Percentiles rank a stretch among this genome's conserved stretches.
These are phyloP conservation scores for Dryadomyces quercivorus DNA, from an alignment of 2,329 filamentous ascomycete species.

Conservation along the genomic window DNA sequence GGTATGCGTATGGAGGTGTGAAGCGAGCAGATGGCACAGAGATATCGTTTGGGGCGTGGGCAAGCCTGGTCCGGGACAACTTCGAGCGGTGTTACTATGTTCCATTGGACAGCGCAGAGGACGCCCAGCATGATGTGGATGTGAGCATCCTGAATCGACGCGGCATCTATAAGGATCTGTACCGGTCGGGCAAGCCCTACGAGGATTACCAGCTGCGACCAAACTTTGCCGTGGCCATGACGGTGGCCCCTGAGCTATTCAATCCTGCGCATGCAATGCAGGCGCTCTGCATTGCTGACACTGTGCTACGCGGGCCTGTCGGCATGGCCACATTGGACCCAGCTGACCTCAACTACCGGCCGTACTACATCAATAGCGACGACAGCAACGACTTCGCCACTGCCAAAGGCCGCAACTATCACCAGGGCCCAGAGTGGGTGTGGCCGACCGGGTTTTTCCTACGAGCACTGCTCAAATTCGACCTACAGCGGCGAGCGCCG, in stretches of 20 bases:
- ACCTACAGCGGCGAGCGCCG: slow-evolving; percentile 56
- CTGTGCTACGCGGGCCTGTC: slow-evolving; percentile 67
- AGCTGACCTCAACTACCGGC: slow-evolving; percentile 81
- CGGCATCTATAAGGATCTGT: slow-evolving; percentile 96
- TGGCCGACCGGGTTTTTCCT: slow-evolving; percentile 97
- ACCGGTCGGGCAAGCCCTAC: slow-evolving; percentile 86
- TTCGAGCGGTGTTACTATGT: slow-evolving; percentile 93
- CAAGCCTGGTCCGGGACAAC: slow-evolving; percentile 62
- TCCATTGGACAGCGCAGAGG: slow-evolving; percentile 56
- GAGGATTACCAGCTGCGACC: slow-evolving; percentile 93
- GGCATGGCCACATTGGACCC: slow-evolving; percentile 97
- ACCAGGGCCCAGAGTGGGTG: slow-evolving; percentile 95
- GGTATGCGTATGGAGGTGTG: slow-evolving; percentile 64
- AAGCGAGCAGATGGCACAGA: slow-evolving; percentile 45
- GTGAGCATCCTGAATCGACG: slow-evolving; percentile 69
- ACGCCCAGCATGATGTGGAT: slow-evolving; percentile 70
- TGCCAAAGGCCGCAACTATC: slow-evolving; percentile 91
- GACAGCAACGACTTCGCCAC: slow-evolving; percentile 87
- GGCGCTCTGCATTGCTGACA: slow-evolving; percentile 70
- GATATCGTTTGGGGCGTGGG: slow-evolving; percentile 70
- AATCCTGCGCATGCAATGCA: slow-evolving; percentile 63
- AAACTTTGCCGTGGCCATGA: slow-evolving; percentile 95
- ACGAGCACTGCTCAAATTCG: slow-evolving; percentile 81
- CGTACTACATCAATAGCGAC: slow-evolving; percentile 90
- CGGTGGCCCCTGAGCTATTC: slow-evolving; percentile 82